Evolutionary conservation across 495 filamentous ascomycete species (phyloP).

Genomic region (Xylaria nigripes): DNA sequence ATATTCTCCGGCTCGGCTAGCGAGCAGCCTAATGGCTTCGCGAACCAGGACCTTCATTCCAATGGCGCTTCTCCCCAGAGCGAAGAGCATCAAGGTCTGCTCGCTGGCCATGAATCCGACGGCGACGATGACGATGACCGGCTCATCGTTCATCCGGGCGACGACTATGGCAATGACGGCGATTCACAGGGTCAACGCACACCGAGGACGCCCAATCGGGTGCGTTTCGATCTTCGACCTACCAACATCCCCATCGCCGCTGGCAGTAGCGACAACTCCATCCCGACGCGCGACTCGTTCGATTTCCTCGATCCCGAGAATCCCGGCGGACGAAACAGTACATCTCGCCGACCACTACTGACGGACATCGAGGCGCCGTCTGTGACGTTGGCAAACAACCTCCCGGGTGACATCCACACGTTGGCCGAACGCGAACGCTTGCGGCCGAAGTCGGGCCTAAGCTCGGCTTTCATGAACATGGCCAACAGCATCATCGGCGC

Average conservation of each 20-base stretch:
- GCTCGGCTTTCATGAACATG: constrained; percentile 89
- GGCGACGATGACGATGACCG: constrained; percentile 23
- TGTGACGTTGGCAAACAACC: constrained; percentile 61
- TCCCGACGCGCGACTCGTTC: constrained; percentile 27
- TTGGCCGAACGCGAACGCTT: constrained; percentile 37
- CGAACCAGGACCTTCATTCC: constrained; percentile 7
- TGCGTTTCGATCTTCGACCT: constrained; percentile 72
- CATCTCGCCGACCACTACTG: constrained; percentile 57
- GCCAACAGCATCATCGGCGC: constrained; percentile 97
- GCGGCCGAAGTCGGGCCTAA: constrained; percentile 42
- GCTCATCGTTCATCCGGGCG: constrained; percentile 31
- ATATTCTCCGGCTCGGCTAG: constrained; percentile 27
- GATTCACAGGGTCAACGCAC: constrained; percentile 37
- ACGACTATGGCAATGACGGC: constrained; percentile 11
- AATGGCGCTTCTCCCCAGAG: constrained; percentile 16
- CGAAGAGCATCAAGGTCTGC: constrained; percentile 41
- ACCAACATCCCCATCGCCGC: constrained; percentile 31
- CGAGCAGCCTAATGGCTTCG: constrained; percentile 14
- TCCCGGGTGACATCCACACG: constrained; percentile 27
- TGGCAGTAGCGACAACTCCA: constrained; percentile 23
- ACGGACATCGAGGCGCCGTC: constrained; percentile 83
- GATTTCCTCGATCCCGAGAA: constrained; percentile 39
- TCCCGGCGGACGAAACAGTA: constrained; percentile 26
- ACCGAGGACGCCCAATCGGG: constrained; percentile 74
- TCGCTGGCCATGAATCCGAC: constrained; percentile 25